Base-by-base conservation (phyloP, 768 basidiomycete genomes). In the Amanita polypyramis region DNA sequence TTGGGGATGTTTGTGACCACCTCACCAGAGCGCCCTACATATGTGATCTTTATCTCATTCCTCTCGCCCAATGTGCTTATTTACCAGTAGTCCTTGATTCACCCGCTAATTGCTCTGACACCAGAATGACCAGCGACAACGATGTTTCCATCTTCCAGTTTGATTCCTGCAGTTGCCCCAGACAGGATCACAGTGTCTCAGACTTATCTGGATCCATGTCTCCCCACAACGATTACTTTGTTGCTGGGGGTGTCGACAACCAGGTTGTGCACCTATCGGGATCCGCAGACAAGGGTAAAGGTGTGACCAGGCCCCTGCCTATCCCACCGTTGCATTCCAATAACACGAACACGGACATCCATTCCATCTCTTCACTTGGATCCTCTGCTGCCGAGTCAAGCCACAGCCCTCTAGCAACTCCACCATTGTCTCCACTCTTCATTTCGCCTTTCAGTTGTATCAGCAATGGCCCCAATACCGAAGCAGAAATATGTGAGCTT, bases 261-360 rank as follows among this genome's bases (percentile, higher is more conserved):
- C 50, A 51, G 36, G 49, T 47, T 38, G 14, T 36, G 33, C 37
- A 29, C 27, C 21, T 43, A 46, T 52, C 36, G 40, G 53, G 47
- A 33, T 49, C 56, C 17, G 53, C 57, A 17, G 67, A 57, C 54
- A 81, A 82, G 60, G 80, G 80, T 45, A 82, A 82, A 61, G 68
- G 64, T 34, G 66, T 70, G 37, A 70, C 76, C 20, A 70, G 66
- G 54, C 77, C 80, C 15, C 57, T 80, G 61, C 68, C 73, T 49
- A 79, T 81, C 14, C 32, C 3, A 5, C 41, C 34, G 2, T 19
- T 15, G 15, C 34, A 20, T 30, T 38, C 47, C 21, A 23, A 23
- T 7, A 12, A 15, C 23, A 38, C 29, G n/a, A 12, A 15, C 23
- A 38, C 29, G n/a, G 34, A 50, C 12, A 5, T 34, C 21, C 27